These are phyloP conservation scores for Microcyclosporella mali DNA, from an alignment of 2,329 filamentous ascomycete species.

Conservation along the genomic window DNA sequence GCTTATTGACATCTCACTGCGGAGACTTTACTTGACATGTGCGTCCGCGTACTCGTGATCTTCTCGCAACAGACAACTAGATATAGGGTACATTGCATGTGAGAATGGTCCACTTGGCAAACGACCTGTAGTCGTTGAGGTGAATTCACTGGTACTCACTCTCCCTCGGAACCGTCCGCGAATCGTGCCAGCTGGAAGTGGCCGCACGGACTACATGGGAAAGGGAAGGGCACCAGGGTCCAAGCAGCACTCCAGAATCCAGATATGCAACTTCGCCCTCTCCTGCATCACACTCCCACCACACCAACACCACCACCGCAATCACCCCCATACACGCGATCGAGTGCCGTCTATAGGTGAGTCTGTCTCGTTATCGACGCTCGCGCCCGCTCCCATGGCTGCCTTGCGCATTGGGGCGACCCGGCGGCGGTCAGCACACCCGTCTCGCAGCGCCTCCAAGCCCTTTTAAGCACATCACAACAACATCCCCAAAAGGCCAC, in stretches of 20 bases:
- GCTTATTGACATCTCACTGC: too few relatives aligned
- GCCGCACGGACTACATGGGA: neutral
- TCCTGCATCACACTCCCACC: neutral
- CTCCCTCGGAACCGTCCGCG: too few relatives aligned
- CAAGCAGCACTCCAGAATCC: too few relatives aligned
- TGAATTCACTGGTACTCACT: too few relatives aligned
- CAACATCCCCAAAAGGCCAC: constrained; percentile 11
- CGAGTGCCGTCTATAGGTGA: constrained; percentile 9
- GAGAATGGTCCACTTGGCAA: too few relatives aligned
- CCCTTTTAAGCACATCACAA: constrained; percentile 9
- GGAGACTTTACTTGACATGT: neutral
- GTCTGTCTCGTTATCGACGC: constrained; percentile 1
- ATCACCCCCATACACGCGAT: neutral
- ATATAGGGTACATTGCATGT: neutral
- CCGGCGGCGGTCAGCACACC: constrained; percentile 1
- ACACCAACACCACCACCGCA: neutral
- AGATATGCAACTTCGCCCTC: neutral
- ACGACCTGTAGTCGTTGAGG: too few relatives aligned
- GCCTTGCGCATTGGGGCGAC: constrained; percentile 4
- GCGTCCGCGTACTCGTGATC: too few relatives aligned
- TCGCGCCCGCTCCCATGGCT: constrained; percentile 1
- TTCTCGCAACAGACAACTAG: too few relatives aligned
- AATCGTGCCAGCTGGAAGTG: too few relatives aligned
- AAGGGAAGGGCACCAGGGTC: neutral
- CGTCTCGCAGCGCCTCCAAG: constrained; percentile 3